Conservation (phyloP, 1,139 yeast species). For the Geotrichum phurueaensis region DNA sequence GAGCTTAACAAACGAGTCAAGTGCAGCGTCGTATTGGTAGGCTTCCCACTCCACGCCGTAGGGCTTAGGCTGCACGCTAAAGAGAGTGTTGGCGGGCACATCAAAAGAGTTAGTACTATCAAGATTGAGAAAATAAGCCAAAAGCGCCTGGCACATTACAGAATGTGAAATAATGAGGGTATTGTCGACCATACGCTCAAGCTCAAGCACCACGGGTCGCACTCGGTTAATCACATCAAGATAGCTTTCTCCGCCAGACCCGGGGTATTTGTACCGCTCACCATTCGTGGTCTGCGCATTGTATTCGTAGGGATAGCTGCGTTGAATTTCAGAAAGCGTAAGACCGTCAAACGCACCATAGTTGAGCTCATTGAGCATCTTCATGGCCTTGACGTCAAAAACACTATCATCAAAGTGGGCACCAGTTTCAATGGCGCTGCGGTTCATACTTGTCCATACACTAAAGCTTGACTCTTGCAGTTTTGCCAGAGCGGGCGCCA, state of each 20-base stretch:
- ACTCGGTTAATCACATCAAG: constrained; percentile 86
- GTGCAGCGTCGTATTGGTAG: constrained; percentile 73
- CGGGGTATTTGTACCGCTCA: constrained; percentile 82
- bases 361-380: constrained; percentile 88
- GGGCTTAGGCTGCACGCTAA: constrained; percentile 85
- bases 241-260: constrained; percentile 95
- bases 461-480: constrained; percentile 67
- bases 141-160: constrained; percentile 78
- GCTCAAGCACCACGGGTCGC: constrained; percentile 83
- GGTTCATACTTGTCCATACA: constrained; percentile 88
- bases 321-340: constrained; percentile 79
- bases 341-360: constrained; percentile 90
- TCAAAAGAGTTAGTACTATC: constrained; percentile 84
- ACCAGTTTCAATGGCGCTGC: constrained; percentile 74
- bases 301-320: constrained; percentile 68
- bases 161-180: constrained; percentile 78
- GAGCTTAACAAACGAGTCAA: constrained; percentile 65
- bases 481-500: constrained; percentile 32
- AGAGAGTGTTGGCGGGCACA: constrained; percentile 86
- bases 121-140: constrained; percentile 84
- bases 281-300: constrained; percentile 68
- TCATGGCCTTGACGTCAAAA: constrained; percentile 78
- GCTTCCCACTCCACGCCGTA: constrained; percentile 91
- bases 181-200: constrained; percentile 87
- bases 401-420: constrained; percentile 58